Base-by-base conservation (phyloP, 75 land plant species). In the Azolla pinnata region DNA sequence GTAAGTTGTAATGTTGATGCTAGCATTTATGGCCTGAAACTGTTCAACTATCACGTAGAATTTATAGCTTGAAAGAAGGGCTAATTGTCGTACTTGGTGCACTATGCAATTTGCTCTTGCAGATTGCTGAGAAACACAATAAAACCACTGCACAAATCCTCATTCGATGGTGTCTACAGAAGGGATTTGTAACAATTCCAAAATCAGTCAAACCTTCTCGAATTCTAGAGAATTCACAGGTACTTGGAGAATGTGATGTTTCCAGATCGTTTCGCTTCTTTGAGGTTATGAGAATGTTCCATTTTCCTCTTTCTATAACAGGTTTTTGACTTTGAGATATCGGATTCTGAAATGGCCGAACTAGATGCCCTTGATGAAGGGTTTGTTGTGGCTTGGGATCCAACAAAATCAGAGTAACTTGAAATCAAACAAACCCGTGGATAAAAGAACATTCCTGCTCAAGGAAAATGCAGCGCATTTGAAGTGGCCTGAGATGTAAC, bases 201-300 rank as follows among this genome's bases (percentile, higher is more conserved):
- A 72, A 72, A 56, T 72, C 74, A 12, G 63, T 58, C n/a, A 72
- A 57, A 0, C 74, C 74, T 33, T 14, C 27, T 4, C 61, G 74
- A 18, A 72, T 72, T 25, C 38, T 65, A 10, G 74, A 72, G 32
- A 72, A 72, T 46, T 65, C 74, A 1, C 68, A 72, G 74, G 74
- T 69, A 53, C 4, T 4, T 46, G 27, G 2, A 20, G 42, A 19
- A n/a, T n/a, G n/a, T n/a, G n/a, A n/a, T 46, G 27, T 30, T 14
- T 1, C 2, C 32, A 50, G 20, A 33, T 10, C 30, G 17, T 23
- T 30, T 60, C 29, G 2, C 21, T 60, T 57, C 17, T 21, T 24
- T 12, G 25, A 21, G 48, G 28, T n/a, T 62, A 25, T 24, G 27
- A 33, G 33, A 53, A 64, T 34, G 33, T 32, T 49, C 1, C 8